phyloP scores from a whole-genome alignment of 2,329 filamentous ascomycete genomes.

The Colletotrichum eremochloae region DNA sequence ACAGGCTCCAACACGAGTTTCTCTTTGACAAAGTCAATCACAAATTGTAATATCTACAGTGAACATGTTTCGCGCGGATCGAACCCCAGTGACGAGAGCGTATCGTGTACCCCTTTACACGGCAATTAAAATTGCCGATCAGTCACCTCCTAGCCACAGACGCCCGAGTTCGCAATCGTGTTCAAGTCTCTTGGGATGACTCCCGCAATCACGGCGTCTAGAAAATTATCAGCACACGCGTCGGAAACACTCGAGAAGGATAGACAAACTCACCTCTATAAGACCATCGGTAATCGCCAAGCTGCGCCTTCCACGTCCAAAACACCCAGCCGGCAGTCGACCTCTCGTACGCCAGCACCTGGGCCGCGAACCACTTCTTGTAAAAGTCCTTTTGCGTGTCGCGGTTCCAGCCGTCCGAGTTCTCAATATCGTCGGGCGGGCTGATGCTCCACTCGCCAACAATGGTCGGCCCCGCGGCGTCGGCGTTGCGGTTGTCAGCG shows the following conservation, averaged over 20 bases:
- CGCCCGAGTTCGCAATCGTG: constrained; percentile 30
- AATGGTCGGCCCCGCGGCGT: constrained; percentile 59
- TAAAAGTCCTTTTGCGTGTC: constrained; percentile 64
- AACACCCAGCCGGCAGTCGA: constrained; percentile 67
- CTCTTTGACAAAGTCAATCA: not conserved
- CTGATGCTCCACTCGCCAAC: constrained; percentile 72
- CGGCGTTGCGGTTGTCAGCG: constrained; percentile 57
- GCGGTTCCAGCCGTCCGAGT: constrained; percentile 58
- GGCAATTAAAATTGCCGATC: not conserved
- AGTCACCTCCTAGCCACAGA: constrained; percentile 18
- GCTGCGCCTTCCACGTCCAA: constrained; percentile 69
- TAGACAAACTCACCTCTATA: constrained; percentile 42
- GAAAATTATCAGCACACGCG: constrained; percentile 1
- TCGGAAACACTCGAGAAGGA: not conserved
- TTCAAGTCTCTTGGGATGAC: constrained; percentile 36
- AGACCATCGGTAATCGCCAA: constrained; percentile 50
- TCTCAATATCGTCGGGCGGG: constrained; percentile 63
- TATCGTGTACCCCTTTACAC: not conserved
- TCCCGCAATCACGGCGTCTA: constrained; percentile 38
- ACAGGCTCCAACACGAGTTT: not conserved
- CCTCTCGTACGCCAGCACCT: constrained; percentile 67
- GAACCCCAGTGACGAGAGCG: not conserved
- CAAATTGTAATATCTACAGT: not conserved
- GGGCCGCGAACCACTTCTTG: constrained; percentile 67
- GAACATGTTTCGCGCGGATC: not conserved